These are phyloP conservation scores for Candida silvatica DNA, from an alignment of 805 yeast genomes.

Conservation along the genomic window DNA sequence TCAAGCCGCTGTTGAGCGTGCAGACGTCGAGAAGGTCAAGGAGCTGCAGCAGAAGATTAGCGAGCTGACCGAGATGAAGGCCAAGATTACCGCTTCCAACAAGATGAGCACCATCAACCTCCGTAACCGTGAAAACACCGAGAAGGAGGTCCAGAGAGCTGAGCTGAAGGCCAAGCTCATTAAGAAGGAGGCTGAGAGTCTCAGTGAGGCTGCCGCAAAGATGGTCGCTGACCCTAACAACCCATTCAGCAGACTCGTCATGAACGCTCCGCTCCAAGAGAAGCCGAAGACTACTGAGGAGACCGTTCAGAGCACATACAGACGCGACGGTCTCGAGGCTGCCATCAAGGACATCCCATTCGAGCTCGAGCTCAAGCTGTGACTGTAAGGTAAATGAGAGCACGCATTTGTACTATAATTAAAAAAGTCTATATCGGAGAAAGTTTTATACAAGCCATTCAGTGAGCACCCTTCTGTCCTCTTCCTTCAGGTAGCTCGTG, in stretches of 20 bases:
- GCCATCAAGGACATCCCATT: slow-evolving; percentile 21
- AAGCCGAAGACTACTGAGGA: slow-evolving; percentile 37
- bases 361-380: slow-evolving; percentile 17
- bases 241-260: slow-evolving; percentile 84
- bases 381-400: too few species aligned
- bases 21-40: slow-evolving; percentile 34
- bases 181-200: slow-evolving; percentile 26
- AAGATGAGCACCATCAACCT: slow-evolving; percentile 69
- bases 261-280: slow-evolving; percentile 38
- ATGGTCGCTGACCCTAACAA: slow-evolving; percentile 31
- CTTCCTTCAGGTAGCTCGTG: slow-evolving; percentile 32
- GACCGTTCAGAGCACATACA: slow-evolving; percentile 22
- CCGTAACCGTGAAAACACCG: slow-evolving; percentile 78
- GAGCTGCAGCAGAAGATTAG: slow-evolving; percentile 38
- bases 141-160: slow-evolving; percentile 68
- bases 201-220: not conserved
- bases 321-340: slow-evolving; percentile 24
- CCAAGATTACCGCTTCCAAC: slow-evolving; percentile 19
- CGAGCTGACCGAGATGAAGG: slow-evolving; percentile 21
- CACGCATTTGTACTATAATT: not conserved
- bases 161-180: slow-evolving; percentile 51
- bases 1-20: slow-evolving; percentile 61
- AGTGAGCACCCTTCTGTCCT: slow-evolving; percentile 44
- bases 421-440: too few species aligned
- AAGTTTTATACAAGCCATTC: slow-evolving; percentile 30